Percentiles rank a stretch among this genome's conserved stretches.
These are phyloP conservation scores for Bryoerythrophyllum caledonicum DNA, from an alignment of 225 moss, liverwort and hornwort species.

Conservation along the genomic window DNA sequence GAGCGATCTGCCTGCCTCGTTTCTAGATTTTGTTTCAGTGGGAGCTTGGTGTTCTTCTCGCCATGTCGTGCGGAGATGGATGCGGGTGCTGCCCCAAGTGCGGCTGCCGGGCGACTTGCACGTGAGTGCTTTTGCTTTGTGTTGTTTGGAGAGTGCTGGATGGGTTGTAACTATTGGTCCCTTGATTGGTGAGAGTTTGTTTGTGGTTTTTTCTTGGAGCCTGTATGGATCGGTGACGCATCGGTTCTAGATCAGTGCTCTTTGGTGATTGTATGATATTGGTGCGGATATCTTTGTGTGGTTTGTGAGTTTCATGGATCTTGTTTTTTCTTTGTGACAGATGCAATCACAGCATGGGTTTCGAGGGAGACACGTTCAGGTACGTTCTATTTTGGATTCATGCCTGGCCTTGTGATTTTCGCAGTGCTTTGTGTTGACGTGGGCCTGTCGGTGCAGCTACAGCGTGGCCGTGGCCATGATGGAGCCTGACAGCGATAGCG, in stretches of 20 bases:
- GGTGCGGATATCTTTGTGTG: not conserved
- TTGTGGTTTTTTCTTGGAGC: too few species aligned
- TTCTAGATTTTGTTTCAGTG: too few species aligned
- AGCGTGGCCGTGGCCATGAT: slow-evolving; percentile 7
- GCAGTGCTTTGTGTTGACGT: not conserved
- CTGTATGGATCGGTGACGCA: not conserved
- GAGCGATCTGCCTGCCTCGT: not conserved
- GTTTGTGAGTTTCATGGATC: not conserved
- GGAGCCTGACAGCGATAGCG: not conserved
- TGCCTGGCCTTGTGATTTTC: too few species aligned
- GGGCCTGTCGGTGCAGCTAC: slow-evolving; percentile 3
- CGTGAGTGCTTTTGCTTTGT: slow-evolving; percentile 45
- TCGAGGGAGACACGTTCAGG: slow-evolving; percentile 31
- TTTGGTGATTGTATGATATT: too few species aligned
- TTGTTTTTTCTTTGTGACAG: slow-evolving; percentile 21
- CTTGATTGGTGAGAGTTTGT: too few species aligned
- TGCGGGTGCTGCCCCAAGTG: slow-evolving; percentile 90
- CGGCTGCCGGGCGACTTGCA: slow-evolving; percentile 80
- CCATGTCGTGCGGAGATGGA: slow-evolving; percentile 80
- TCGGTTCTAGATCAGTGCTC: not conserved
- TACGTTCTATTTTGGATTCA: not conserved
- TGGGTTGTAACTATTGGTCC: too few species aligned
- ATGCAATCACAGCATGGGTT: slow-evolving; percentile 47
- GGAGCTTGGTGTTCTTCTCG: too few species aligned
- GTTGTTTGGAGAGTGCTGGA: not conserved